Evolutionary conservation across 306 rosid genomes (phyloP).

Genomic region (Ammopiptanthus mongolicus): DNA sequence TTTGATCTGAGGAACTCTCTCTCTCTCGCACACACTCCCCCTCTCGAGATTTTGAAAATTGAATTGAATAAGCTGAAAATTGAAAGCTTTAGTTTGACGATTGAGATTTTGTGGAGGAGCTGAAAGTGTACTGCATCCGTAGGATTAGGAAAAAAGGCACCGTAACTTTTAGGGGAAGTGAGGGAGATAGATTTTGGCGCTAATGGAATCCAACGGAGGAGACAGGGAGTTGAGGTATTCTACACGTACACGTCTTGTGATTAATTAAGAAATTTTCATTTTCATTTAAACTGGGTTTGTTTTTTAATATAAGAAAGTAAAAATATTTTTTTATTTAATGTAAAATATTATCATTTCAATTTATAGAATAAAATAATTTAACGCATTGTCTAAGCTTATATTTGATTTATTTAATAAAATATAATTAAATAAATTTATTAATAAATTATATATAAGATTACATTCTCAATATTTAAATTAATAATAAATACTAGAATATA

Average conservation of each 20-base stretch:
- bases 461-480: too few relatives aligned
- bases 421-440: too few relatives aligned
- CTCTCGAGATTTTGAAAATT: slow-evolving; percentile 55
- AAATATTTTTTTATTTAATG: too few relatives aligned
- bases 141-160: slow-evolving; percentile 25
- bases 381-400: too few relatives aligned
- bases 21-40: slow-evolving; percentile 24
- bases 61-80: slow-evolving; percentile 26
- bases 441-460: too few relatives aligned
- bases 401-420: too few relatives aligned
- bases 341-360: too few relatives aligned
- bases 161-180: slow-evolving; percentile 15
- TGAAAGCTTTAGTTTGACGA: slow-evolving; percentile 11
- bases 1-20: not conserved
- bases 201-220: slow-evolving; percentile 28
- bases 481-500: too few relatives aligned
- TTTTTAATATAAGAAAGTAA: too few relatives aligned
- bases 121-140: slow-evolving; percentile 2
- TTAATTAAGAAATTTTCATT: too few relatives aligned
- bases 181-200: slow-evolving; percentile 60
- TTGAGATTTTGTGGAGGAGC: not conserved
- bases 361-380: too few relatives aligned
- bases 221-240: not conserved
- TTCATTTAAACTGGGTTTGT: too few relatives aligned
- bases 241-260: slow-evolving; percentile 29